A percentile compares a stretch with the other conserved stretches of the same genome.
phyloP scores from a whole-genome alignment of 176 grass and related monocot species.

The Saccharum officinarum region DNA sequence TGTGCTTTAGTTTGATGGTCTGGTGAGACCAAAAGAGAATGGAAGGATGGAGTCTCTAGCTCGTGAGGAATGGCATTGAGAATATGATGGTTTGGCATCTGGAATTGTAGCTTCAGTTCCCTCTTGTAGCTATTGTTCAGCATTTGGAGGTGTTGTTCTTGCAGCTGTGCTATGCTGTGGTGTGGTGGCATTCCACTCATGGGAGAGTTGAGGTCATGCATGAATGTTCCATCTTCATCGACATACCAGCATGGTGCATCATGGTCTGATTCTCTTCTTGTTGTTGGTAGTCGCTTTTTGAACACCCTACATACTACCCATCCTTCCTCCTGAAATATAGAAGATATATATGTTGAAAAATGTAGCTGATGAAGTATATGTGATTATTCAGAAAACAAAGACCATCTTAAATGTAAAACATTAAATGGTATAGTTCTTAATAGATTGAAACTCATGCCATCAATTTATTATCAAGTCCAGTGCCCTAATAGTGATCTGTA shows the following conservation, averaged over 20 bases:
- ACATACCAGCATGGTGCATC: constrained; percentile 83
- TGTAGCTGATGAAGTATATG: background rate
- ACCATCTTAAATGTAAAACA: background rate
- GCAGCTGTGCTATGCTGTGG: constrained; percentile 48
- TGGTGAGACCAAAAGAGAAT: constrained; percentile 52
- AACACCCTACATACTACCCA: constrained; percentile 99
- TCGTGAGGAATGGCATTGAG: constrained; percentile 56
- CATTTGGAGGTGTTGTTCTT: constrained; percentile 67
- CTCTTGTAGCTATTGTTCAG: constrained; percentile 60
- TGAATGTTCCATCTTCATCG: constrained; percentile 64
- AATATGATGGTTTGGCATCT: constrained; percentile 58
- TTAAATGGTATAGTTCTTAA: background rate
- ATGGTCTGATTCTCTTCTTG: constrained; percentile 63
- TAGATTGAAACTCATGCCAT: background rate
- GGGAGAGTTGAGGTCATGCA: constrained; percentile 69
- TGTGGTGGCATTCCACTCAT: constrained; percentile 53
- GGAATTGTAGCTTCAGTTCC: constrained; percentile 65
- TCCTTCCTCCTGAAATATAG: constrained; percentile 76
- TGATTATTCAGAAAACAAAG: background rate
- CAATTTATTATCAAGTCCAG: too few species aligned
- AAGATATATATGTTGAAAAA: background rate
- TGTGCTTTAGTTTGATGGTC: constrained; percentile 39
- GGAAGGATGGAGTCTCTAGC: constrained; percentile 64
- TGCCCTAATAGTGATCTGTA: background rate
- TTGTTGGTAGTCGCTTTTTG: constrained; percentile 80